Conservation (phyloP, 2,329 filamentous ascomycete genomes). For the Colletotrichum tropicicola region DNA sequence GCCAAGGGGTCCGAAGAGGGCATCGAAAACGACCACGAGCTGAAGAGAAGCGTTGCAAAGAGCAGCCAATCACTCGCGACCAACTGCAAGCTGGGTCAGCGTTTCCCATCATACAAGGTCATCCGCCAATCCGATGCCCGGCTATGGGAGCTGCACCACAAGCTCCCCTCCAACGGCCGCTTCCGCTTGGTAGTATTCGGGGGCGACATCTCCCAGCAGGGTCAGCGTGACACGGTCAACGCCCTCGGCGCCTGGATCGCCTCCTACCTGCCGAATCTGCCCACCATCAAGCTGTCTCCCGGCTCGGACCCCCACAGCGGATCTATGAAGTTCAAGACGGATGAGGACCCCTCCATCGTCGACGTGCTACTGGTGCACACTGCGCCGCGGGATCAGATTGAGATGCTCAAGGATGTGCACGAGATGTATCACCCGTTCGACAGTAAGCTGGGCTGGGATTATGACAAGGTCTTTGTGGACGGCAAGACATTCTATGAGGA, state of each 20-base stretch:
- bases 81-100: slow-evolving; percentile 61
- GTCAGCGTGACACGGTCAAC: slow-evolving; percentile 54
- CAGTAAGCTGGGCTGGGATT: slow-evolving; percentile 58
- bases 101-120: slow-evolving; percentile 67
- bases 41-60: slow-evolving; percentile 44
- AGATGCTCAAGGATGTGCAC: slow-evolving; percentile 56
- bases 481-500: slow-evolving; percentile 62
- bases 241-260: slow-evolving; percentile 55
- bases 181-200: slow-evolving; percentile 71
- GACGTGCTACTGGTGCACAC: slow-evolving; percentile 70
- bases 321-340: slow-evolving; percentile 25
- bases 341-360: slow-evolving; percentile 42
- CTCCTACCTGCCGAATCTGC: slow-evolving; percentile 13
- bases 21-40: slow-evolving; percentile 42
- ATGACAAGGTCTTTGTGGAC: slow-evolving; percentile 65
- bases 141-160: slow-evolving; percentile 67
- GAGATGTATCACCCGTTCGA: slow-evolving; percentile 35
- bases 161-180: slow-evolving; percentile 64
- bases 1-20: slow-evolving; percentile 56
- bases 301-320: slow-evolving; percentile 22
- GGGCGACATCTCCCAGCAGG: slow-evolving; percentile 59
- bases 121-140: slow-evolving; percentile 64
- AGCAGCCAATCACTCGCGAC: slow-evolving; percentile 53
- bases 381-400: slow-evolving; percentile 60
- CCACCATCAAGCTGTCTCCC: slow-evolving; percentile 19